Base-by-base conservation (phyloP, 306 rosid genomes). In the Arachis stenosperma region DNA sequence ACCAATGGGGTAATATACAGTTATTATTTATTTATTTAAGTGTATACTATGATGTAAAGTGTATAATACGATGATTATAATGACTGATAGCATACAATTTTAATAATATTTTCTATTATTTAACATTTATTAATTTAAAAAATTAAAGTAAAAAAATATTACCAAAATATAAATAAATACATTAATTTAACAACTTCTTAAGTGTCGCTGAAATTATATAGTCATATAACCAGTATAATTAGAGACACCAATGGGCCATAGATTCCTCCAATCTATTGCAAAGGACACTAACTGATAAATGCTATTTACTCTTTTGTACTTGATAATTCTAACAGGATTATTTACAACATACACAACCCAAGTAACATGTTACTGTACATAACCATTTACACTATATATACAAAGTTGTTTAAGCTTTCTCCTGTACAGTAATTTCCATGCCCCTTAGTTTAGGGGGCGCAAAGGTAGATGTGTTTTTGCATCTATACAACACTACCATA, bases 321-420 rank as follows among this genome's bases (percentile, higher is more conserved):
- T 46, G 51, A 64, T 64, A 13, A 55, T 56, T 56, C 76, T 75
- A 67, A 46, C 55, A 47, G 67, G 43, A 66, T 62, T 71, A 41
- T 58, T 63, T 73, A 77, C 77, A 22, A 69, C 39, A 55, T 11
- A n/a, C 30, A 71, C 54, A 69, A 72, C 77, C 81, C 76, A 55
- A 22, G 64, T 73, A 63, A 58, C 77, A 63, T 51, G 67, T 59
- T 57, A 59, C 51, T 37, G 50, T 62, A 47, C 60, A 76, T n/a
- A 58, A 29, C 67, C 43, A 72, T 48, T 77, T 67, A 61, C 65
- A 61, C 75, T 56, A 65, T 50, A 72, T 27, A 57, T 30, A 40
- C 62, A 68, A 59, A 14, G 48, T 30, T 57, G 54, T 73, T 47
- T 55, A 29, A 54, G 54, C 13, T 61, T 55, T 39, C 69, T 77